Evolutionary conservation across 2,329 filamentous ascomycete species (phyloP).

Genomic region (Paradendryphiella salina): DNA sequence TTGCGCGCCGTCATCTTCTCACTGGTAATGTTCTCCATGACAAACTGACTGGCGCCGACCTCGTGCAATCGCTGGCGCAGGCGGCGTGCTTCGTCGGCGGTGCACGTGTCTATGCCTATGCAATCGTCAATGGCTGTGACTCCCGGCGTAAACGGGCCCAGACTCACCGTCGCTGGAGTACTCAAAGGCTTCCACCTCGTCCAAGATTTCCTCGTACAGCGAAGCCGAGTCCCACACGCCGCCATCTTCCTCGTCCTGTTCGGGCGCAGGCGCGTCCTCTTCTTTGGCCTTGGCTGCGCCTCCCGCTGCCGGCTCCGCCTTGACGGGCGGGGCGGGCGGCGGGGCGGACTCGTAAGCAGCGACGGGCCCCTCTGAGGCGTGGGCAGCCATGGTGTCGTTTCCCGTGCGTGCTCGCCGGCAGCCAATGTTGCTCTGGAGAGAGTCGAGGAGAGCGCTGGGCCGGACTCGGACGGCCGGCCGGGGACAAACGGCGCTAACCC

Average conservation of each 20-base stretch:
- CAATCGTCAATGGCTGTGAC: constrained; percentile 15
- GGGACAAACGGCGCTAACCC: constrained; percentile 15
- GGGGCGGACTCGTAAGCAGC: constrained; percentile 32
- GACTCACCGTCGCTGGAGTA: constrained; percentile 30
- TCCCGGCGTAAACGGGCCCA: background rate
- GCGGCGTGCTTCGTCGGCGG: constrained; percentile 61
- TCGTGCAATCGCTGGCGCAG: constrained; percentile 73
- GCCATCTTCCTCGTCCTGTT: constrained; percentile 26
- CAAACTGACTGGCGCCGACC: constrained; percentile 77
- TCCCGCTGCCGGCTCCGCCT: constrained; percentile 19
- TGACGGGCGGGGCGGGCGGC: constrained; percentile 22
- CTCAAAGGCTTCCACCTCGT: constrained; percentile 38
- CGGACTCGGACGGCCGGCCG: constrained; percentile 15
- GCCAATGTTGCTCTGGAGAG: constrained; percentile 15
- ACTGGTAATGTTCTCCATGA: constrained; percentile 59
- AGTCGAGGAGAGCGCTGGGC: constrained; percentile 20
- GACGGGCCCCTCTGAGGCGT: constrained; percentile 32
- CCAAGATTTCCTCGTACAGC: constrained; percentile 42
- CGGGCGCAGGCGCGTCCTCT: constrained; percentile 21
- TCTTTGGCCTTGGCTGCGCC: constrained; percentile 21
- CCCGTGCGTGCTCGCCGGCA: constrained; percentile 16
- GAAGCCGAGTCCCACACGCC: constrained; percentile 40
- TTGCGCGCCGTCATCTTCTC: constrained; percentile 76
- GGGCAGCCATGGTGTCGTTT: constrained; percentile 32
- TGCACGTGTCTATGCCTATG: constrained; percentile 37